Base-by-base conservation (phyloP, 768 basidiomycete species). In the Dacryopinax spathularia region DNA sequence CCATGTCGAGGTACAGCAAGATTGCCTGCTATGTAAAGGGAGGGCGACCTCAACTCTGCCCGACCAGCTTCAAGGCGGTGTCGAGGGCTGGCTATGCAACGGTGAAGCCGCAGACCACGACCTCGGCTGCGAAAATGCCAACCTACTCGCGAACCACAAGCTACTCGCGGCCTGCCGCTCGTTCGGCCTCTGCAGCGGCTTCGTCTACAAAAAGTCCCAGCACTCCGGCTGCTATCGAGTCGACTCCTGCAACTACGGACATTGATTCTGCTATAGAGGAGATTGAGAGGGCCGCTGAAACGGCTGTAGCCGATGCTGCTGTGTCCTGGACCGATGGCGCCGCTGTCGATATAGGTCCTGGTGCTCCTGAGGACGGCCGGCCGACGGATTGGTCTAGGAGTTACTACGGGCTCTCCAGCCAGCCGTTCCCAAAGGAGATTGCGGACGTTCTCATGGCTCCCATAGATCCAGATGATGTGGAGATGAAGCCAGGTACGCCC, bases 401-500 rank as follows among this genome's bases (percentile, higher is more conserved):
- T 70, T 98, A 91, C 72, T 77, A 84, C 65, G 95, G 94, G 0
- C 75, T 98, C 31, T 88, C 88, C 2, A 73, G 79, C 0, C 77
- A 85, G 70, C 85, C 93, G 1, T 97, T 96, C 73, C 69, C 84
- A 1, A 84, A 81, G 69, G 89, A 94, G 61, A 78, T 83, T 65
- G 80, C 87, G 0, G 83, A 90, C 2, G 72, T 86, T 1, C 76
- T 97, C 22, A 77, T 90, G 69, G 82, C 87, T 5, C 87, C 91
- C 15, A 68, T 97, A 2, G 82, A 89, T 43, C 81, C 87, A 4
- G 63, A 78, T 62, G 91, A 97, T 73, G 80, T 98, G 34, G 94
- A 98, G 75, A 86, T 95, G 34, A 97, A 97, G 72, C 95, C 95
- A 63, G 94, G 93, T 88, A 48, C 60, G 84, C 36, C 18, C 13